Evolutionary conservation across 73 alveolate species (phyloP), one percentile per base, ranked within the genome.

Genomic region (Urostyla sp.): DNA sequence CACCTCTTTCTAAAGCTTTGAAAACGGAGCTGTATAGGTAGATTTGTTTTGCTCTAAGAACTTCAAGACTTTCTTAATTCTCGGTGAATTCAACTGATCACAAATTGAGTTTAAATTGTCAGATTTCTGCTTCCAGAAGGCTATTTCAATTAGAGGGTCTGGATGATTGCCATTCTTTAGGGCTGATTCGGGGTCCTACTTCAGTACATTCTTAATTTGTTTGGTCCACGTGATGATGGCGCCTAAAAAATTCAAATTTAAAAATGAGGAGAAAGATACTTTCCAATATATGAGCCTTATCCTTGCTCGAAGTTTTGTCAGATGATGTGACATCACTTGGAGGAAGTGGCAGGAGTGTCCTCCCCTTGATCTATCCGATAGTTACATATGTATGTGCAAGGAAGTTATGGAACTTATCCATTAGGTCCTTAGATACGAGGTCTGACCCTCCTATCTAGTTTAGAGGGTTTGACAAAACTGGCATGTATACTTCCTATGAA

Each of bases 151-250:
- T 28, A 92, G 92, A 23, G 99, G 99, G 48, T 97, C 98, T 67
- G 99, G 99, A 86, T 98, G 95, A 34, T 97, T 94, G 50, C 98
- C 98, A 31, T 94, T 85, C 93, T 96, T 96, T 52, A 96, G 97
- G 10, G 98, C 98, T 50, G 96, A 91, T 76, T 98, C 99, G 1
- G 99, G 99, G 75, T 97, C 99, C 79, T 97, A 98, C 84, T 98
- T 97, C 76, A 98, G 86, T 35, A 98, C 99, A 67, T 96, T 97
- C 90, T 98, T 92, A 87, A 98, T 98, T 89, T 97, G 97, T 77
- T 97, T 97, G 28, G 99, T 98, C 99, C 99, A 98, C 50, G 98
- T 97, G 44, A 98, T 97, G 45, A 98, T 96, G 30, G 99, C 99
- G 48, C 99, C 99, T 66, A 66, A 66, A 66, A 18, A 66, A 66